These are phyloP conservation scores for Coix lacrymajobi DNA, from an alignment of 176 grass and related monocot species.

Conservation along the genomic window DNA sequence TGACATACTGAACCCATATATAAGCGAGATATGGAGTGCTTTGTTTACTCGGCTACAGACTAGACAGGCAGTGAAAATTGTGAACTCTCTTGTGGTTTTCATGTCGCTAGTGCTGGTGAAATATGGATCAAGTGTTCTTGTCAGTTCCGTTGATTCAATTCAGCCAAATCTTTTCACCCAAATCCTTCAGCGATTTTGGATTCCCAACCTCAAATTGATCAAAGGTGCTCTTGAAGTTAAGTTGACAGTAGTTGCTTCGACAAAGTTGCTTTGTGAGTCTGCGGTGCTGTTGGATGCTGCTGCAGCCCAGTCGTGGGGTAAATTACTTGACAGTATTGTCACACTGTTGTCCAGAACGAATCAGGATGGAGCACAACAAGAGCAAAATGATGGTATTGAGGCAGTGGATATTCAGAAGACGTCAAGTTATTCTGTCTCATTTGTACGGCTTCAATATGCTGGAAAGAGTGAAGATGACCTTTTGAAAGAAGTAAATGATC, in stretches of 20 bases:
- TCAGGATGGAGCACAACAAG: slow-evolving; percentile 51
- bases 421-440: slow-evolving; percentile 76
- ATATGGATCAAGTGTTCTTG: slow-evolving; percentile 65
- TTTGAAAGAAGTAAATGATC: slow-evolving; percentile 84
- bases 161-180: slow-evolving; percentile 56
- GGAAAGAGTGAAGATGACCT: slow-evolving; percentile 90
- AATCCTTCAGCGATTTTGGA: slow-evolving; percentile 86
- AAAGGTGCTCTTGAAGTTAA: slow-evolving; percentile 83
- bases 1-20: slow-evolving; percentile 70
- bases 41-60: slow-evolving; percentile 70
- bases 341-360: slow-evolving; percentile 61
- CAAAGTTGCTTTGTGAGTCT: slow-evolving; percentile 87
- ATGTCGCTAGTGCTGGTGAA: slow-evolving; percentile 88
- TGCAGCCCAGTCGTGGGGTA: slow-evolving; percentile 70
- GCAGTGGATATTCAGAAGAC: slow-evolving; percentile 55
- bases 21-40: slow-evolving; percentile 69
- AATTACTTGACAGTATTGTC: slow-evolving; percentile 71
- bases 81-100: slow-evolving; percentile 78
- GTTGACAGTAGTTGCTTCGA: slow-evolving; percentile 77
- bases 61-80: slow-evolving; percentile 66
- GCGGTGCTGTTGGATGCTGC: slow-evolving; percentile 57
- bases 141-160: slow-evolving; percentile 66
- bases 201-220: slow-evolving; percentile 78
- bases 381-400: slow-evolving; percentile 59
- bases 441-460: slow-evolving; percentile 84